Base-by-base conservation (phyloP, 2,329 filamentous ascomycete species). In the Ophiocordyceps polyrhachis-furcata region DNA sequence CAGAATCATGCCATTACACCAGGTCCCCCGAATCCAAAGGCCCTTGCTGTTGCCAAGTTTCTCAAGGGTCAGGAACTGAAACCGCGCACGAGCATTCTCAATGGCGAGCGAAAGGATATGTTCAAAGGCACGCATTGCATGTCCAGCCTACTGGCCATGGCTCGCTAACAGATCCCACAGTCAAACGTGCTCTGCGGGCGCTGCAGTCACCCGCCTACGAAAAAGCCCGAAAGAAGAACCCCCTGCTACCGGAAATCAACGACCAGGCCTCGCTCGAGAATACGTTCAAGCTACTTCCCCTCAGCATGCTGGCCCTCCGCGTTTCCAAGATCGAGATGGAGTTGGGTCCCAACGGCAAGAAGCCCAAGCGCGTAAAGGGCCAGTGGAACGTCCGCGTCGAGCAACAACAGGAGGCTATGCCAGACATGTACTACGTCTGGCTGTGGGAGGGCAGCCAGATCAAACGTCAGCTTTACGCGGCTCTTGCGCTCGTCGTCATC, bases 61-160 rank as follows among this genome's bases (percentile, higher is more conserved):
- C 67, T 98, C 48, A 79, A 79, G 53, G 63, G 73, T 47, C 88
- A 95, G 65, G 76, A 91, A 48, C 67, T 98, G 51, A 98, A 98
- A 73, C 73, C 76, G 17, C 74, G 91, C 50, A 95, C 88, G 17
- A 89, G 84, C 60, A 93, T 98, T 51, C 74, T 96, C 51, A 88
- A 95, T 52, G 91, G 91, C 55, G 88, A 95, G 71, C 77, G 91
- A 56, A 96, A 94, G 66, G 89, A 98, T 52, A 93, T 98, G 84
- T 96, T 98, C 65, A 83, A 81, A 72, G 87, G 86, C 89, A 69
- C 43, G 58, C 49, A 20, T 28, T 13, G 23, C n/a, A 37, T 15
- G 17, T 17, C 17, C n/a, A 7, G 28, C n/a, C 15, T 40, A 42
- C 13, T 25, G 20, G 8, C n/a, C 5, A 17, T 29, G 11, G 23